Evolutionary conservation across 441 rosid genomes (phyloP), one percentile per base, ranked within the genome.

Genomic region (Populus trichocarpa): DNA sequence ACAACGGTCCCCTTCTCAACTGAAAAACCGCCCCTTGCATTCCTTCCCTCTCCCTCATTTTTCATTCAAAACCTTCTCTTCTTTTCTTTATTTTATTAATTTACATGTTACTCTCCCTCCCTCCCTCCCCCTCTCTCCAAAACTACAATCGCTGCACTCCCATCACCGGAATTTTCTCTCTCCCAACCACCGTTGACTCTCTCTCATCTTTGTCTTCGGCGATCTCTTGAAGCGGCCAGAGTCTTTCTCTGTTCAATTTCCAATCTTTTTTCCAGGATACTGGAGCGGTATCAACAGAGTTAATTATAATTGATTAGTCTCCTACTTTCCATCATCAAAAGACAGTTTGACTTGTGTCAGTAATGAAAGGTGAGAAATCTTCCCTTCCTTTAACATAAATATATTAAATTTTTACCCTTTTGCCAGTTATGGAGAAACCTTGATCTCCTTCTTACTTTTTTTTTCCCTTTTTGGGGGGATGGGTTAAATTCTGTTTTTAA

Each of bases 1-100:
- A 77, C 78, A 84, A 86, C 93, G 88, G 88, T 79, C 89, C 82
- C 75, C 57, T 46, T 66, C 74, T 77, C 84, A 71, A 73, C 85
- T 38, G 81, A 77, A 80, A 84, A 83, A 83, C 85, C 88, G 86
- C 75, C 81, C 78, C 79, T 67, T 59, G 78, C 71, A 36, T 72
- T 73, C 33, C 80, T 71, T 77, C 42, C 80, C 70, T 75, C 72
- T 6, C 28, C 30, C 35, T 8, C 18, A 12, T 67, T 32, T 40
- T 35, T 69, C 38, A 26, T 46, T 63, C n/a, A 35, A 32, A 57
- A 9, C 8, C 35, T 18, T 16, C 13, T 8, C 11, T 35, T 73
- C 32, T 33, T 12, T 20, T 6, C 8, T 13, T 40, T 20, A 8
- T 25, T 1, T 5, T 36, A 14, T 23, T 9, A 23, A 14, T 61